Conservation (phyloP, 441 rosid species). For the Corymbia calophylla region DNA sequence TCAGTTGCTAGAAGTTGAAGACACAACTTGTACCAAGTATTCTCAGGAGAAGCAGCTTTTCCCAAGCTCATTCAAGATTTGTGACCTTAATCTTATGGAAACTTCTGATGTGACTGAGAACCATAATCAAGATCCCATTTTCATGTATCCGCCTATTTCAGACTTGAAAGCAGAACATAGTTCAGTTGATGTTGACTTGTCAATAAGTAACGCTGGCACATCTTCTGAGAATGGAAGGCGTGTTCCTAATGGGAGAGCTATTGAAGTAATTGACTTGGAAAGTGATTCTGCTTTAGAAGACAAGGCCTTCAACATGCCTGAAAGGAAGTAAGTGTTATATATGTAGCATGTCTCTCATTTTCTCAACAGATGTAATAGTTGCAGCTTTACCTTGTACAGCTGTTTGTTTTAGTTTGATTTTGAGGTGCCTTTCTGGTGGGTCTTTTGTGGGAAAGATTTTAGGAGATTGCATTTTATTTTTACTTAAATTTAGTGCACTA, state of each 20-base stretch:
- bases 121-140: constrained; percentile 29
- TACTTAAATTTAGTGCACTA: background rate
- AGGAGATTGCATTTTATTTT: background rate
- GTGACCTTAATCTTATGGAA: constrained; percentile 87
- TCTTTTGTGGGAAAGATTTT: background rate
- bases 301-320: constrained; percentile 39
- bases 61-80: constrained; percentile 81
- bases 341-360: background rate
- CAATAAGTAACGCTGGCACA: constrained; percentile 58
- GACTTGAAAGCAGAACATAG: constrained; percentile 37
- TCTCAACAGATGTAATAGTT: background rate
- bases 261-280: constrained; percentile 91
- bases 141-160: constrained; percentile 23
- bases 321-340: constrained; percentile 45
- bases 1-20: constrained; percentile 18
- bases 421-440: background rate
- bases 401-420: background rate
- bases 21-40: constrained; percentile 29
- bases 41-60: constrained; percentile 72
- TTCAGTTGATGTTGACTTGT: constrained; percentile 67
- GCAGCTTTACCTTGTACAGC: background rate
- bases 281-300: constrained; percentile 55
- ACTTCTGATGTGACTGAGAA: constrained; percentile 48
- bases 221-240: constrained; percentile 40
- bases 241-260: constrained; percentile 47